Conservation (phyloP, 2,329 filamentous ascomycete species). For the Bipolaris zeicola region DNA sequence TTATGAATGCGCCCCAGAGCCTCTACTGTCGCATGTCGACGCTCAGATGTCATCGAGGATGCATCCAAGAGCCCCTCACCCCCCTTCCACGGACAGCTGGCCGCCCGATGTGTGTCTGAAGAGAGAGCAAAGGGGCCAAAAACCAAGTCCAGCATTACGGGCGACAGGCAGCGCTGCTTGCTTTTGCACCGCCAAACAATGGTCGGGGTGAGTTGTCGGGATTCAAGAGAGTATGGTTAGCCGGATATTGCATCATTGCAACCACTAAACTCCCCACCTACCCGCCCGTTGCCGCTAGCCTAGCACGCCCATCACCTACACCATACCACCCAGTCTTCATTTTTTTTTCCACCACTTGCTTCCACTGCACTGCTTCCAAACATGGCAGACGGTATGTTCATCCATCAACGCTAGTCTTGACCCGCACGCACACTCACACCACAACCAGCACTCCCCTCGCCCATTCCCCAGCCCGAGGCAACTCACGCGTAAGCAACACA, state of each 20-base stretch:
- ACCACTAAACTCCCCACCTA: neutral
- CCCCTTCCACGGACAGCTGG: conserved; percentile 9
- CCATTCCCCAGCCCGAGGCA: conserved; percentile 61
- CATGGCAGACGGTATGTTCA: conserved; percentile 39
- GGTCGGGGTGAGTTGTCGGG: neutral
- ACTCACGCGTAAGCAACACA: conserved; percentile 50
- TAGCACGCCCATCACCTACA: neutral
- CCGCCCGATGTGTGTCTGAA: neutral
- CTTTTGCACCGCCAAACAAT: neutral
- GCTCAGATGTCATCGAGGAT: neutral
- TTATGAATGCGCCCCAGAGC: neutral
- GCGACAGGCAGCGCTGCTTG: neutral
- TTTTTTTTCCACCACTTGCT: neutral
- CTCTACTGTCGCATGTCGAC: conserved; percentile 1
- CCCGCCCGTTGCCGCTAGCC: neutral
- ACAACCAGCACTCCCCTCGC: conserved; percentile 61
- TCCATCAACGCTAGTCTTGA: neutral
- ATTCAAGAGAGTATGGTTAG: neutral
- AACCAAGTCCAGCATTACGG: neutral
- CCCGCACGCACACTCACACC: neutral
- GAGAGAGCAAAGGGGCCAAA: neutral
- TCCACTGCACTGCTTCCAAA: neutral
- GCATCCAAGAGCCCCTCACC: conserved; percentile 2
- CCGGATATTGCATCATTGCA: neutral
- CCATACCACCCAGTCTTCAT: conserved; percentile 6